Evolutionary conservation across 2,329 filamentous ascomycete species (phyloP).

Genomic region (Hyphodiscus sp.): DNA sequence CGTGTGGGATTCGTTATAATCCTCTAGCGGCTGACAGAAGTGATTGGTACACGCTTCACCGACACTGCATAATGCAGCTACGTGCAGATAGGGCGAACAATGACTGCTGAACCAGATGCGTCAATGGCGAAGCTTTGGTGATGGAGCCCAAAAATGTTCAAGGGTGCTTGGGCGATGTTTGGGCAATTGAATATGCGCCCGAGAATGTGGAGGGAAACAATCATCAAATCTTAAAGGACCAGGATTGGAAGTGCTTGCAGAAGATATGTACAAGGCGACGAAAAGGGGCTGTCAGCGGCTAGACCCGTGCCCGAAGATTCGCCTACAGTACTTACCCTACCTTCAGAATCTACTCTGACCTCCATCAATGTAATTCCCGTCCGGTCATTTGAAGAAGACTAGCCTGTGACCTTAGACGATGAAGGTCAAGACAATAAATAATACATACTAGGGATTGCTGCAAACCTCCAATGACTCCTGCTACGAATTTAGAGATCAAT

Average conservation of each 20-base stretch:
- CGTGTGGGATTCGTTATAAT: constrained; percentile 9
- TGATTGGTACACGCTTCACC: constrained; percentile 3
- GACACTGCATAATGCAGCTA: constrained; percentile 3
- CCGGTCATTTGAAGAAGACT: too few relatives aligned
- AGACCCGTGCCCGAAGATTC: not conserved
- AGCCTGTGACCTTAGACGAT: too few relatives aligned
- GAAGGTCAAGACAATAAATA: too few relatives aligned
- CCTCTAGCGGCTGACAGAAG: not conserved
- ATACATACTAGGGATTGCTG: too few relatives aligned
- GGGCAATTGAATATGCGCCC: not conserved
- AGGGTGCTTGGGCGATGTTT: not conserved
- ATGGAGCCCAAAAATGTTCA: not conserved
- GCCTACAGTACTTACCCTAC: not conserved
- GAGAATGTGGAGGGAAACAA: not conserved
- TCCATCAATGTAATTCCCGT: too few relatives aligned
- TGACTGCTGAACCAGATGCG: not conserved
- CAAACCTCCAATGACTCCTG: too few relatives aligned
- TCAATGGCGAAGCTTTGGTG: not conserved
- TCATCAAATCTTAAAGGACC: not conserved
- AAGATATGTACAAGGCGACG: not conserved
- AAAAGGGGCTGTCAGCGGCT: not conserved
- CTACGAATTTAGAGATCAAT: too few relatives aligned
- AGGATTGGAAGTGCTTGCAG: not conserved
- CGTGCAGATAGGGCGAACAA: constrained; percentile 2
- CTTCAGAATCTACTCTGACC: too few relatives aligned